These are phyloP conservation scores for Venturia oleaginea DNA, from an alignment of 2,329 filamentous ascomycete genomes.

Conservation along the genomic window DNA sequence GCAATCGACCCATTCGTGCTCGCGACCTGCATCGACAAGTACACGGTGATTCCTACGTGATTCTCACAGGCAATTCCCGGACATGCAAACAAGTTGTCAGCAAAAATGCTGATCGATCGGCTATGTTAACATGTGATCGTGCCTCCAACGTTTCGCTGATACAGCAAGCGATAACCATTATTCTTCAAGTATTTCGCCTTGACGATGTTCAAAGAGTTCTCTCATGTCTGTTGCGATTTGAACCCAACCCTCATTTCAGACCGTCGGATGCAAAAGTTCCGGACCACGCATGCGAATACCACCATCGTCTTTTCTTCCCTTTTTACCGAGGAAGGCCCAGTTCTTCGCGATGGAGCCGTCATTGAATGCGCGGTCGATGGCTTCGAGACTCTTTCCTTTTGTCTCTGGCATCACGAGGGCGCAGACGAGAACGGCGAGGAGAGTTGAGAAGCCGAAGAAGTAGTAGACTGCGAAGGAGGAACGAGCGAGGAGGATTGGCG, in stretches of 20 bases:
- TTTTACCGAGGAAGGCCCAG: not conserved
- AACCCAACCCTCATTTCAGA: not conserved
- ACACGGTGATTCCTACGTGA: too few species aligned
- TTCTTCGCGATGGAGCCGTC: not conserved
- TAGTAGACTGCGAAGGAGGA: slow-evolving; percentile 26
- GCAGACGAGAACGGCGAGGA: slow-evolving; percentile 20
- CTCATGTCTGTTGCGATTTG: too few species aligned
- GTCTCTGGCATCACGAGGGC: slow-evolving; percentile 44
- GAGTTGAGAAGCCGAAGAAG: slow-evolving; percentile 24
- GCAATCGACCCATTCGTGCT: too few species aligned
- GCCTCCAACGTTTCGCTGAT: too few species aligned
- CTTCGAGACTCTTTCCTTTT: slow-evolving; percentile 38
- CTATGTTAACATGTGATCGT: too few species aligned
- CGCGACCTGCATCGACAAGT: too few species aligned
- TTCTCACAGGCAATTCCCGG: too few species aligned
- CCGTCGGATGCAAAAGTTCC: not conserved
- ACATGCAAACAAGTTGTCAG: too few species aligned
- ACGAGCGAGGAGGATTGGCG: slow-evolving; percentile 40
- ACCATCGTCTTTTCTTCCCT: not conserved
- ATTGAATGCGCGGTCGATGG: slow-evolving; percentile 37
- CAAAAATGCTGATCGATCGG: too few species aligned
- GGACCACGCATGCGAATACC: not conserved
- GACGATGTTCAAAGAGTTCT: too few species aligned
- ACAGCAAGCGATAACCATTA: too few species aligned
- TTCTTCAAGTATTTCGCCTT: too few species aligned